Conservation (phyloP, 768 basidiomycete species). For the Leccinum incarnatum region DNA sequence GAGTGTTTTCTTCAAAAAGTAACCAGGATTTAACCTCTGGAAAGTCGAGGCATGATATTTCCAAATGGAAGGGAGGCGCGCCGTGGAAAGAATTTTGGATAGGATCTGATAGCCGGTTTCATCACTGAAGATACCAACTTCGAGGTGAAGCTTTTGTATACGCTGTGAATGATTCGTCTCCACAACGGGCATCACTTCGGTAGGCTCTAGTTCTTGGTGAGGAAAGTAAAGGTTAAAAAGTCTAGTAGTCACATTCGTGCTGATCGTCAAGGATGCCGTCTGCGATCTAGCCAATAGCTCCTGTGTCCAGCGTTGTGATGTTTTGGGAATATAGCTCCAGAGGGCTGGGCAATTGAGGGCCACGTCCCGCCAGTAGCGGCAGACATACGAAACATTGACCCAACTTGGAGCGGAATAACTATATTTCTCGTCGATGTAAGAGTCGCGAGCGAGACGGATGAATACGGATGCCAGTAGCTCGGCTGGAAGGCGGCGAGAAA, state of each 20-base stretch:
- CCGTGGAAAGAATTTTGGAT: not conserved
- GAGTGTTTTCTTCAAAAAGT: not conserved
- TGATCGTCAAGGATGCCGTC: not conserved
- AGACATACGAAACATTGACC: not conserved
- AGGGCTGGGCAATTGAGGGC: not conserved
- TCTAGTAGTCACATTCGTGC: not conserved
- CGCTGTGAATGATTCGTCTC: not conserved
- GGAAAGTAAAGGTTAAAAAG: not conserved
- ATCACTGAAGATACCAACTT: not conserved
- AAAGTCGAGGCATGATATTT: not conserved
- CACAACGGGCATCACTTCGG: not conserved
- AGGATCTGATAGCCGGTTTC: not conserved
- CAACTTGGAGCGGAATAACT: not conserved
- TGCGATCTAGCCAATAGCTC: not conserved
- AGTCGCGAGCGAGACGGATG: not conserved
- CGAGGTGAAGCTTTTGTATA: not conserved
- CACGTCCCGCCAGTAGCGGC: not conserved
- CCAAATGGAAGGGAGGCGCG: not conserved
- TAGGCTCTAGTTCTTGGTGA: not conserved
- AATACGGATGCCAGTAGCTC: not conserved
- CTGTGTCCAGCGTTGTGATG: not conserved
- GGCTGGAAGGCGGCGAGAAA: not conserved
- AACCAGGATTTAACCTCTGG: not conserved
- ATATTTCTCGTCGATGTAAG: not conserved
- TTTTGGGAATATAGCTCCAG: not conserved